Conservation (phyloP, 108 stramenopile species). For the Seminavis robusta region DNA sequence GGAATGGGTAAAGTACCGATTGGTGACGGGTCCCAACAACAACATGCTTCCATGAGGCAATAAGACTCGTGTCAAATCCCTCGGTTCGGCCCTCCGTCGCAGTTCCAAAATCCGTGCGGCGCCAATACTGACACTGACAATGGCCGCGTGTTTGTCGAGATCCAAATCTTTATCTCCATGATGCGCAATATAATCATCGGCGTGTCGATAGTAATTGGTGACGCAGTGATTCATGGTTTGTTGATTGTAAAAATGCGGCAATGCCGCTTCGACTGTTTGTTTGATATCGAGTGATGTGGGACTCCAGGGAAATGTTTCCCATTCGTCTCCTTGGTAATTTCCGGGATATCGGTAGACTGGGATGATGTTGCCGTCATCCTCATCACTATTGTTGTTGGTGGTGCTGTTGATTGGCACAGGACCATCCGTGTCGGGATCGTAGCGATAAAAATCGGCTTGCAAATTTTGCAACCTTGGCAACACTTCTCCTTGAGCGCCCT, state of each 20-base stretch:
- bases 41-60: slow-evolving; percentile 71
- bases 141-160: slow-evolving; percentile 62
- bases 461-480: slow-evolving; percentile 73
- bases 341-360: slow-evolving; percentile 77
- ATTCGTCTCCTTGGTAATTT: slow-evolving; percentile 70
- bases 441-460: slow-evolving; percentile 59
- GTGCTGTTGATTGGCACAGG: too few species aligned
- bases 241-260: too few species aligned
- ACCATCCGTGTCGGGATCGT: too few species aligned
- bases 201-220: slow-evolving; percentile 67
- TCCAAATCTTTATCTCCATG: slow-evolving; percentile 78
- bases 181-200: slow-evolving; percentile 67
- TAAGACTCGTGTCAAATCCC: slow-evolving; percentile 49
- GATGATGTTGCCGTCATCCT: slow-evolving; percentile 24
- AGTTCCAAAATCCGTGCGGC: slow-evolving; percentile 58
- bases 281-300: slow-evolving; percentile 50
- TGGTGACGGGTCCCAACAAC: slow-evolving; percentile 69
- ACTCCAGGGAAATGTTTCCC: slow-evolving; percentile 65
- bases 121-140: slow-evolving; percentile 68
- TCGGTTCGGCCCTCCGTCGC: slow-evolving; percentile 44
- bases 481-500: slow-evolving; percentile 51
- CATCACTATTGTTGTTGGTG: too few species aligned
- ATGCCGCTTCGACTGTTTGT: slow-evolving; percentile 49
- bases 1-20: slow-evolving; percentile 66
- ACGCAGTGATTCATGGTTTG: slow-evolving; percentile 83